Base-by-base conservation (phyloP, 2,329 filamentous ascomycete species). In the Diaporthe citri region DNA sequence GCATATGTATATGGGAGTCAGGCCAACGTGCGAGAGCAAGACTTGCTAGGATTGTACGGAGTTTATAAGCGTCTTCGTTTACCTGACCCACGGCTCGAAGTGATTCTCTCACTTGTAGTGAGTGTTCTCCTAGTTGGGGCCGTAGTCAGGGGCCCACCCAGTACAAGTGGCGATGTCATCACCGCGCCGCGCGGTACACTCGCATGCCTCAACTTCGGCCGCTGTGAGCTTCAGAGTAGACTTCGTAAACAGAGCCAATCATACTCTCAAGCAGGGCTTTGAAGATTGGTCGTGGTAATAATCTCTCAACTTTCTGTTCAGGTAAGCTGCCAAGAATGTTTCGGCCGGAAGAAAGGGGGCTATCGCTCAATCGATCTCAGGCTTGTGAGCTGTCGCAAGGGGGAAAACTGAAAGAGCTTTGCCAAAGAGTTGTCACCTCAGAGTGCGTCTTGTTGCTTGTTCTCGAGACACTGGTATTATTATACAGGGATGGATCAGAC, bases 1-100 rank as follows among this genome's bases (percentile, higher is more conserved):
- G 75, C 69, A 41, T 75, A 70, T 75, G 74, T 66, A 75, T 66
- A 70, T 66, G 71, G 71, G 57, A 64, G 8, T 72, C 28, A 46
- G 57, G 74, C 62, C 52, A 69, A 66, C 43, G 73, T 74, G 51
- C n/a, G 72, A 71, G 62, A 72, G 70, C 72, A 60, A 55, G 36
- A 69, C 39, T 28, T 67, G 69, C 46, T 52, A 56, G 62, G 60
- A 75, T 71, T 71, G 70, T 67, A 75, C 70, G 48, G 73, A 60
- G 43, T 76, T 72, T 57, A 73, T 52, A 51, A 64, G 41, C 48
- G 62, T 46, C 55, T 71, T 48, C 36, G 28, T 43, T 56, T 36
- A 22, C 51, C n/a, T 60, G 22, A 60, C 9, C 22, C 46, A 34
- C 31, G 46, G 4, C 34, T 41, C 36, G 25, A 56, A 31, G 25